phyloP scores from a whole-genome alignment of 2,329 filamentous ascomycete species.

The Claviceps humidiphila region DNA sequence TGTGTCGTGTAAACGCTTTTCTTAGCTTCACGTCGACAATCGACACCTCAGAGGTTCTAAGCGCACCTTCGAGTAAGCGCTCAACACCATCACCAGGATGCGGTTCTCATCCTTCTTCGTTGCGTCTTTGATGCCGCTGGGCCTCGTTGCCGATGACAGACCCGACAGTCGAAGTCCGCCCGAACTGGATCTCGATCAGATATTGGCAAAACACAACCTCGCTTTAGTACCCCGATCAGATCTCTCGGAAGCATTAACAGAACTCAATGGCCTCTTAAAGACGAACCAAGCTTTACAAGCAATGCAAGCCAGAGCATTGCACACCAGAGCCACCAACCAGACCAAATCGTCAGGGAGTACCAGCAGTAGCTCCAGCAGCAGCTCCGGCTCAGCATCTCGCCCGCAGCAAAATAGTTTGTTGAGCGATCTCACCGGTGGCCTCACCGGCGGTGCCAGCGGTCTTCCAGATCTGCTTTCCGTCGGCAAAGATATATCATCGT shows the following conservation, averaged over 20 bases:
- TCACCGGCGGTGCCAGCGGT: constrained; percentile 10
- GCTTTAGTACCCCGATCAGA: constrained; percentile 31
- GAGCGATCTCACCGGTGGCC: constrained; percentile 9
- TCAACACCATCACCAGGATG: constrained; percentile 15
- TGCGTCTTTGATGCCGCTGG: constrained; percentile 20
- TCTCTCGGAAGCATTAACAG: constrained; percentile 29
- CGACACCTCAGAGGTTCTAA: neutral
- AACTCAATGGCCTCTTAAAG: constrained; percentile 27
- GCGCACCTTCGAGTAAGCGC: neutral
- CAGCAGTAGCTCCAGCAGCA: neutral
- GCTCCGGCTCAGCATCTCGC: constrained; percentile 1
- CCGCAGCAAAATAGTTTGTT: constrained; percentile 2
- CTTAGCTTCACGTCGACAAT: neutral
- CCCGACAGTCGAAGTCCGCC: constrained; percentile 13
- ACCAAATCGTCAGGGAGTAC: neutral
- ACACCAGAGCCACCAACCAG: constrained; percentile 1
- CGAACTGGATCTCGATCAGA: constrained; percentile 25
- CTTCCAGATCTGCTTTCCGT: constrained; percentile 11
- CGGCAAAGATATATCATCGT: constrained; percentile 15
- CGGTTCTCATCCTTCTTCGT: constrained; percentile 23
- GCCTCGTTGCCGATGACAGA: constrained; percentile 17
- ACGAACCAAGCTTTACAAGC: constrained; percentile 11
- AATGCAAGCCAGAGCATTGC: constrained; percentile 2
- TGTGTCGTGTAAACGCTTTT: neutral
- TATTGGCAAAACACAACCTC: constrained; percentile 29